Evolutionary conservation across 2,329 filamentous ascomycete genomes (phyloP).

Genomic region (Colletotrichum sp.): DNA sequence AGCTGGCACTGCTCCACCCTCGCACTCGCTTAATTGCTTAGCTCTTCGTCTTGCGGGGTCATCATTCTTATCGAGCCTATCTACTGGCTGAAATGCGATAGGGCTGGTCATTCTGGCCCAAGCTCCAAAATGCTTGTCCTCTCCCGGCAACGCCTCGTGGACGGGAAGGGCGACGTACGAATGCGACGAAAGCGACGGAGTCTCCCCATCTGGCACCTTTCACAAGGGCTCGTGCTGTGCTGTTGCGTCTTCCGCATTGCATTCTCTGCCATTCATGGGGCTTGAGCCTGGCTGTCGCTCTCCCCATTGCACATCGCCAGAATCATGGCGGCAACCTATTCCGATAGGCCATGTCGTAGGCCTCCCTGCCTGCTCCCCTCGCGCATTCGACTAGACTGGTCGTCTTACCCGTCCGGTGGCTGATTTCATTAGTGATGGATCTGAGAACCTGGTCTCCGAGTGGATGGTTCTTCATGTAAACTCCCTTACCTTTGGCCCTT

Average conservation of each 20-base stretch:
- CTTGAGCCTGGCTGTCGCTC: not conserved
- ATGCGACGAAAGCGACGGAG: not conserved
- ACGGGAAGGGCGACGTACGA: not conserved
- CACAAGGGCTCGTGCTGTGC: not conserved
- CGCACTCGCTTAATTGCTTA: slow-evolving; percentile 1
- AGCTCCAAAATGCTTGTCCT: not conserved
- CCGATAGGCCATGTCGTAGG: not conserved
- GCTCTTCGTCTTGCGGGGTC: not conserved
- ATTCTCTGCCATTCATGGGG: not conserved
- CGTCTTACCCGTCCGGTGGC: not conserved
- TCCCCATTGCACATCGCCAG: not conserved
- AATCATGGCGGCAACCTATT: not conserved
- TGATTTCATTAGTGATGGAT: not conserved
- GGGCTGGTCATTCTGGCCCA: not conserved
- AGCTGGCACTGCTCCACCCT: not conserved
- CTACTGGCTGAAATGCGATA: not conserved
- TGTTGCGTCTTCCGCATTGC: not conserved
- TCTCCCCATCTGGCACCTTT: not conserved
- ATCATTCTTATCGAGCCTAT: not conserved
- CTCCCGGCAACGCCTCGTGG: not conserved
- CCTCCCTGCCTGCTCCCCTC: not conserved
- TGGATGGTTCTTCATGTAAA: not conserved
- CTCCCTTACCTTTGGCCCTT: not conserved
- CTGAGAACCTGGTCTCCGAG: not conserved
- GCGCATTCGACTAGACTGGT: not conserved